Evolutionary conservation across 257 asterid species (phyloP), one percentile per base, ranked within the genome.

Genomic region (Solanum neorickii): DNA sequence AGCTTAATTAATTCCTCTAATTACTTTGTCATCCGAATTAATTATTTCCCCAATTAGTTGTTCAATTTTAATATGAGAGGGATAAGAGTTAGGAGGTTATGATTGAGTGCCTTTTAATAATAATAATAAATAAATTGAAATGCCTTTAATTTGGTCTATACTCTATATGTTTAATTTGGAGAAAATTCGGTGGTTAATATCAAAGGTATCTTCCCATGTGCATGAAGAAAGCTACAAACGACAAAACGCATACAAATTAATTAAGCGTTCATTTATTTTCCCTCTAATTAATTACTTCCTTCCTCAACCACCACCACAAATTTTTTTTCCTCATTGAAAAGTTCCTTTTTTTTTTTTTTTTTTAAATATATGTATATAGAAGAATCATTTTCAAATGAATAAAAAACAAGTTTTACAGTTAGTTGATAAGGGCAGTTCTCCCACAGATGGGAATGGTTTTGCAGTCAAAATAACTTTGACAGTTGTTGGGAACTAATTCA

Each of bases 171-270:
- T 29, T 10, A 74, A 10, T 82, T 82, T 18, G 46, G 42, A 29
- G 6, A 21, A 74, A 82, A 82, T 5, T 80, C 85, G 44, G 85
- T 49, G 84, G 92, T 91, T 93, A 33, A 3, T 33, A 89, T 89
- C 83, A 87, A 85, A 41, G 74, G 91, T 88, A 90, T 91, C 94
- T 87, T 87, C 87, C 91, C 94, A 89, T 90, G 93, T 91, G 93
- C 88, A 13, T 2, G 29, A 82, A 82, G 46, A 49, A 49, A 49
- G 27, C 27, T 47, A 80, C 21, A 47, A 47, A 31, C 85, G 85
- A 80, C 84, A 47, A 80, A 47, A 47, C 6, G 27, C 68, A 46
- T 9, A 47, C 44, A 80, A 80, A 56, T 56, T 56, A 80, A 56
- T 52, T 16, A 52, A 1, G 42, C 66, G 10, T 47, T 77, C 23